A percentile compares a stretch with the other conserved stretches of the same genome.
Conservation (phyloP, 2,329 filamentous ascomycete species). For the Thelonectria blattea region DNA sequence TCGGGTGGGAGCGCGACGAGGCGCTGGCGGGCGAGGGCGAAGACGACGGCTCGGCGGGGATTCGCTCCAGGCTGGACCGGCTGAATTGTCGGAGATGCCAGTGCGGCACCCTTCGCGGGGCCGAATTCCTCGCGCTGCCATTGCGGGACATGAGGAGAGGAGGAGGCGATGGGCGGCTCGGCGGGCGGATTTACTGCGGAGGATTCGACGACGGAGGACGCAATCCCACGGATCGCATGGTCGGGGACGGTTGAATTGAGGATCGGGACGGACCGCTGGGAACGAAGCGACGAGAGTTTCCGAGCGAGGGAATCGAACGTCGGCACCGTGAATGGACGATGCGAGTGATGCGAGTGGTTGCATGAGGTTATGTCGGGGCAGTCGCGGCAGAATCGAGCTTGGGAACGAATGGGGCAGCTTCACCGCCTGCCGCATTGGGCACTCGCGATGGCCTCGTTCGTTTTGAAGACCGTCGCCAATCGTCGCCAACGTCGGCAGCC, state of each 20-base stretch:
- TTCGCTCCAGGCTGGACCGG: constrained; percentile 53
- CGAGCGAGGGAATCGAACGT: constrained; percentile 16
- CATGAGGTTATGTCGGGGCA: constrained; percentile 23
- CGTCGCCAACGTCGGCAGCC: neutral
- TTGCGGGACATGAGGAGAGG: constrained; percentile 39
- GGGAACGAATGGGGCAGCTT: neutral
- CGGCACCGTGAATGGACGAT: constrained; percentile 20
- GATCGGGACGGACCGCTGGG: constrained; percentile 19
- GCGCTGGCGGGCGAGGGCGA: constrained; percentile 55
- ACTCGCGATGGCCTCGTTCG: neutral
- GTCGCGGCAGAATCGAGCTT: constrained; percentile 38
- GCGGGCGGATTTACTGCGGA: constrained; percentile 30
- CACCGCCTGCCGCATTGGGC: constrained; percentile 37
- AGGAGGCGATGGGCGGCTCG: constrained; percentile 2
- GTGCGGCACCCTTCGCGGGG: constrained; percentile 53
- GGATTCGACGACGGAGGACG: constrained; percentile 24
- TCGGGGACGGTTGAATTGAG: constrained; percentile 22
- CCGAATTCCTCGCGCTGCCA: constrained; percentile 35
- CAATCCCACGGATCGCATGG: constrained; percentile 34
- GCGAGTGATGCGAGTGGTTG: constrained; percentile 13
- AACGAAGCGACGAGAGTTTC: constrained; percentile 15
- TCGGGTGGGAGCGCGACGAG: constrained; percentile 59
- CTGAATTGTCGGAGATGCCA: constrained; percentile 63
- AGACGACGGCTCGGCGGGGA: constrained; percentile 46
- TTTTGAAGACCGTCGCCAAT: constrained; percentile 1